Evolutionary conservation across 2,329 filamentous ascomycete species (phyloP), one percentile per base, ranked within the genome.

Genomic region (Penicillium sp.): DNA sequence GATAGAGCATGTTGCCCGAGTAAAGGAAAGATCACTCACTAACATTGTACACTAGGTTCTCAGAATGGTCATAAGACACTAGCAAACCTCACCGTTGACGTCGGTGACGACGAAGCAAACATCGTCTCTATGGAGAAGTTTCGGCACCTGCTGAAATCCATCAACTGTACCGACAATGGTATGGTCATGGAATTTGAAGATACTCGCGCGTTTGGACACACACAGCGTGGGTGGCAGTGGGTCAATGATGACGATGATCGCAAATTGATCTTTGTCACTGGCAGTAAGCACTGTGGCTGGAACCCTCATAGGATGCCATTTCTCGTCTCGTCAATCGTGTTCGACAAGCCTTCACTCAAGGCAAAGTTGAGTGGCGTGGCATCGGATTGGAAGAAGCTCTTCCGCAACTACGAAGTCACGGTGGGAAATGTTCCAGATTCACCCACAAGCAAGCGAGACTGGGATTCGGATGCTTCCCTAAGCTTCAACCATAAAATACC

Each of bases 221-320:
- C 38, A 9, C 44, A 45, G 37, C 35, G 28, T 10, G 34, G 30
- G 27, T 54, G 51, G 50, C 25, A 39, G 26, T 56, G 51, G 52
- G 35, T 51, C 18, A 56, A 54, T 18, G 42, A 44, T 10, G 35
- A 30, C 2, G 41, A 45, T 22, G 31, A 47, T 18, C 42, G 40
- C 13, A 44, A 39, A 4, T 40, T 56, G 9, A 31, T 56, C 6
- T 18, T 56, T 15, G 45, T 56, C 14, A 45, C 51, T 14, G 52
- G 50, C 10, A 39, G 32, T n/a, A 37, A 37, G 2, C 45, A 53
- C 12, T 56, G 52, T 42, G 42, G 42, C n/a, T 56, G 46, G 48
- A 54, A 52, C 23, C 23, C 33, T 7, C 34, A 41, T 17, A 32
- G 52, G 3, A 27, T 48, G 23, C 52, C 52, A 12, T 54, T 54